Conservation (phyloP, 345 rosid species). For the Draba incana region DNA sequence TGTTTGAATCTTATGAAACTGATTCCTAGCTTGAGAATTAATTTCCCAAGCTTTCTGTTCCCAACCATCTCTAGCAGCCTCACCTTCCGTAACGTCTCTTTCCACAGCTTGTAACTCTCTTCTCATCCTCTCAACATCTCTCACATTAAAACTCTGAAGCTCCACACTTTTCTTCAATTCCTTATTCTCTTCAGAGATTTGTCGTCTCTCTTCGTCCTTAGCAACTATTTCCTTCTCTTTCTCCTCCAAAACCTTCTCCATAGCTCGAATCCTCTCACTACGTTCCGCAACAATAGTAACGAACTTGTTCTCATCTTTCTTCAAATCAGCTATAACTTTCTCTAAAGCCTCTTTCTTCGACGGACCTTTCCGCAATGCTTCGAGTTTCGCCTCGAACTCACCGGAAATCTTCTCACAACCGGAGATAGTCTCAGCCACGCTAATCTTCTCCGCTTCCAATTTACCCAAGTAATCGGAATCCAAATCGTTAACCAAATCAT, state of each 20-base stretch:
- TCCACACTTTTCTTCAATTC: constrained; percentile 74
- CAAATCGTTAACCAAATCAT: constrained; percentile 58
- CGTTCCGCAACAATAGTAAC: constrained; percentile 55
- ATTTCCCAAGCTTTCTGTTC: constrained; percentile 89
- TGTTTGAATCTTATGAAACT: constrained; percentile 67
- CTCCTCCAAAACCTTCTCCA: constrained; percentile 62
- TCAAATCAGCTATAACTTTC: constrained; percentile 58
- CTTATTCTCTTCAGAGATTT: constrained; percentile 65
- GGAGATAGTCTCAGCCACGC: constrained; percentile 45
- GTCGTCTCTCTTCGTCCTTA: constrained; percentile 65
- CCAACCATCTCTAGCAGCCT: constrained; percentile 62
- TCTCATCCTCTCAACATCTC: constrained; percentile 94
- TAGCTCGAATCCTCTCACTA: constrained; percentile 42
- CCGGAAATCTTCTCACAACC: constrained; percentile 40
- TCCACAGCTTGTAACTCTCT: constrained; percentile 88
- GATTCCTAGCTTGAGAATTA: constrained; percentile 48
- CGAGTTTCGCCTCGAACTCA: constrained; percentile 55
- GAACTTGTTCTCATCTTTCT: constrained; percentile 75
- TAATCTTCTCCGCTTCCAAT: constrained; percentile 59
- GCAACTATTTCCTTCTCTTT: constrained; percentile 55
- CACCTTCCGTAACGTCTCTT: constrained; percentile 72
- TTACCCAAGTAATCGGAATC: constrained; percentile 62
- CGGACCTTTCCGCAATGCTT: constrained; percentile 56
- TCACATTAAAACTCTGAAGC: constrained; percentile 66
- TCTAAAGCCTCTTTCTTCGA: constrained; percentile 62